Evolutionary conservation across 177 flowering plant species (phyloP).

Genomic region (Tripterygium wilfordii): DNA sequence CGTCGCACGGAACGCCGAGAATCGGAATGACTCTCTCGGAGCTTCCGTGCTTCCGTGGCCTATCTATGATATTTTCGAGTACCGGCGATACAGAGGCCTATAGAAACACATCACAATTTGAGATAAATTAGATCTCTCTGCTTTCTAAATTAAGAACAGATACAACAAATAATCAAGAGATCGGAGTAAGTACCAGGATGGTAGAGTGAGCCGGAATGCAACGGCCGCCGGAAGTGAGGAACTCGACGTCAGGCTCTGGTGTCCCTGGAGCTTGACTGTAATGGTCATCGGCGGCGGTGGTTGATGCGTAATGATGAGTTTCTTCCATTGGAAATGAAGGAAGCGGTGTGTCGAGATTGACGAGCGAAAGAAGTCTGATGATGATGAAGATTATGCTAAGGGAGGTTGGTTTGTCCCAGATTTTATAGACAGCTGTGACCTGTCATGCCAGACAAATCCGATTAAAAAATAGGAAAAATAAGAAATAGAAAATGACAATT

Average conservation of each 20-base stretch:
- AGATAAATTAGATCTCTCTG: neutral
- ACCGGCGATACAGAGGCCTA: slow-evolving; percentile 78
- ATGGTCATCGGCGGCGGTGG: neutral
- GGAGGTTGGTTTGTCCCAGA: neutral
- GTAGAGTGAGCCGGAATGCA: slow-evolving; percentile 68
- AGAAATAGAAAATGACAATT: neutral
- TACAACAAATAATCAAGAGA: neutral
- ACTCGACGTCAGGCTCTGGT: slow-evolving; percentile 32
- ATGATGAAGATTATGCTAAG: no score
- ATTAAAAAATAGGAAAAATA: neutral
- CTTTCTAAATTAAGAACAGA: neutral
- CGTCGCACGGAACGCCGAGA: slow-evolving; percentile 77
- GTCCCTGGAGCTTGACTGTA: neutral
- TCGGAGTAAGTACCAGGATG: slow-evolving; percentile 42
- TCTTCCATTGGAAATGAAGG: neutral
- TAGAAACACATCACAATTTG: neutral
- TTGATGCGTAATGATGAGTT: neutral
- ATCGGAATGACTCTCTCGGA: slow-evolving; percentile 46
- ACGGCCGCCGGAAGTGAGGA: slow-evolving; percentile 60
- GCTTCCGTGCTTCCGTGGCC: slow-evolving; percentile 41
- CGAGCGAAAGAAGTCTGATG: no score
- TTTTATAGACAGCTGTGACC: slow-evolving; percentile 3
- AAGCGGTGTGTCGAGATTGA: neutral
- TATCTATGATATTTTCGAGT: slow-evolving; percentile 57
- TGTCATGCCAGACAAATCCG: neutral